Percentiles rank a stretch among this genome's conserved stretches.
These are phyloP conservation scores for Suillus variegatus DNA, from an alignment of 768 basidiomycete genomes.

Conservation along the genomic window DNA sequence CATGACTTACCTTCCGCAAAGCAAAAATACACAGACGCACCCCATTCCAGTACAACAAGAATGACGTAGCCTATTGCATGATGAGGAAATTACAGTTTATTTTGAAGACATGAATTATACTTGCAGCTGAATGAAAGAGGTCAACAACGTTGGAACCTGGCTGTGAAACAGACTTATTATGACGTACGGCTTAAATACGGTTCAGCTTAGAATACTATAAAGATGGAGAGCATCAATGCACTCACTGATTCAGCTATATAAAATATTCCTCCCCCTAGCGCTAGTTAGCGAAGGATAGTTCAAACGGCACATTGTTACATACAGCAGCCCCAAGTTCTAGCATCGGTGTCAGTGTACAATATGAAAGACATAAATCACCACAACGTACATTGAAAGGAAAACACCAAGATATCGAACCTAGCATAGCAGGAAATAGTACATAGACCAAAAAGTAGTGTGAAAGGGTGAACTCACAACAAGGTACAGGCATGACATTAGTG, in stretches of 20 bases:
- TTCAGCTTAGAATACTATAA: neutral
- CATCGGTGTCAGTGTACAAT: neutral
- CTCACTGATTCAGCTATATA: conserved; percentile 1
- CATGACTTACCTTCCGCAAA: neutral
- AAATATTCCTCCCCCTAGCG: neutral
- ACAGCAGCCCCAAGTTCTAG: neutral
- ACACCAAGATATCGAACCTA: conserved; percentile 2
- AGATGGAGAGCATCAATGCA: neutral
- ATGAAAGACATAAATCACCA: neutral
- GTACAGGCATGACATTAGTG: neutral
- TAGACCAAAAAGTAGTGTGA: neutral
- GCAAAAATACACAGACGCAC: neutral
- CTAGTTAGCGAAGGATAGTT: neutral
- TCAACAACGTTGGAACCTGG: neutral
- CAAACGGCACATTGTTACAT: neutral
- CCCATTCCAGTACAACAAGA: neutral
- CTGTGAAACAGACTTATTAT: neutral
- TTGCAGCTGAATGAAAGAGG: neutral
- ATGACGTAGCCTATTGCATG: neutral
- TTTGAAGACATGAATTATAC: neutral
- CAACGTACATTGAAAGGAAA: neutral
- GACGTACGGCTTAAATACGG: neutral
- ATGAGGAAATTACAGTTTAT: neutral
- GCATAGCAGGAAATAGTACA: neutral
- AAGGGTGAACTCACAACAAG: neutral